Evolutionary conservation across 225 moss, liverwort and hornwort species (phyloP).

Genomic region (Ulota crispa): DNA sequence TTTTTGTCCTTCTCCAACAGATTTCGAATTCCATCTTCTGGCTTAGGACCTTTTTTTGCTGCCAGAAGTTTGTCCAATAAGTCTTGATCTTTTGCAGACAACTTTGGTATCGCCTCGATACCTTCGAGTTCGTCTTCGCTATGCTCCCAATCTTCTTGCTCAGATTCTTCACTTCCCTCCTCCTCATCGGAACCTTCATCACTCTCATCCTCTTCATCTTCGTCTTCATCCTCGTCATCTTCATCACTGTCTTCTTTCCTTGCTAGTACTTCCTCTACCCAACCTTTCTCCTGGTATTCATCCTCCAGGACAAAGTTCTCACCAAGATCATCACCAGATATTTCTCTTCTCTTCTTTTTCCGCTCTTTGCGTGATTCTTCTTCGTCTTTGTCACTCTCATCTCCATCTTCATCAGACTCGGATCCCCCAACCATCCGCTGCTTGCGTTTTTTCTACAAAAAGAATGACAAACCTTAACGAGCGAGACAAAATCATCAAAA

Average conservation of each 20-base stretch:
- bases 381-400: conserved; percentile 49
- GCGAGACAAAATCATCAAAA: neutral
- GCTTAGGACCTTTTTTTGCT: conserved; percentile 40
- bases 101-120: conserved; percentile 40
- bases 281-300: conserved; percentile 77
- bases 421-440: conserved; percentile 77
- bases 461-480: conserved; percentile 12
- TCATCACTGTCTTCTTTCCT: conserved; percentile 50
- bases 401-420: conserved; percentile 65
- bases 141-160: conserved; percentile 59
- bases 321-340: conserved; percentile 95
- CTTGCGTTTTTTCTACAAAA: conserved; percentile 79
- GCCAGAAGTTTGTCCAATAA: conserved; percentile 55
- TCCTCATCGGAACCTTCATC: conserved; percentile 54
- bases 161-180: conserved; percentile 46
- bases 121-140: conserved; percentile 58
- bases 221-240: conserved; percentile 54
- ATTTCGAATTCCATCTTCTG: conserved; percentile 32
- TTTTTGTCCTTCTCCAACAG: conserved; percentile 29
- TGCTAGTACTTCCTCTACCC: conserved; percentile 96
- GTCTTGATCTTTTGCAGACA: conserved; percentile 52
- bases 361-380: conserved; percentile 43
- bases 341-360: conserved; percentile 71
- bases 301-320: conserved; percentile 90
- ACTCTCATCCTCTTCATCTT: conserved; percentile 42